These are phyloP conservation scores for Coemansia asiatica DNA, from an alignment of 192 early-diverging fungal species.

Conservation along the genomic window DNA sequence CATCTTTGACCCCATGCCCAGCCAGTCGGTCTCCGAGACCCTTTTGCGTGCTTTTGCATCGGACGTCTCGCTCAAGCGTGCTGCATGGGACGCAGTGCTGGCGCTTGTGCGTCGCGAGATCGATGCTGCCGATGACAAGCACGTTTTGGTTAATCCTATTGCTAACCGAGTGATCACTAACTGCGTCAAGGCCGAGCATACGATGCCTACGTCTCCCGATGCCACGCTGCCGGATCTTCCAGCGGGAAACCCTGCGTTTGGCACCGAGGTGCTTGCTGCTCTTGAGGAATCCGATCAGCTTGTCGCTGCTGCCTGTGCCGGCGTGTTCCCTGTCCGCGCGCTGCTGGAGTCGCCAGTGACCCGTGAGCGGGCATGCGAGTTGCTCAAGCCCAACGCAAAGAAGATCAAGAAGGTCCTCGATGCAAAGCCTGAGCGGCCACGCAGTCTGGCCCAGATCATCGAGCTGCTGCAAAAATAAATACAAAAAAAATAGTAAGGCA, in stretches of 20 bases:
- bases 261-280: slow-evolving; percentile 27
- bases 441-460: slow-evolving; percentile 27
- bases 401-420: slow-evolving; percentile 16
- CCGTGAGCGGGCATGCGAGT: slow-evolving; percentile 14
- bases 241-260: slow-evolving; percentile 31
- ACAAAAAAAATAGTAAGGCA: too few species aligned
- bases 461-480: slow-evolving; percentile 4
- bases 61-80: slow-evolving; percentile 26
- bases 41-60: slow-evolving; percentile 59
- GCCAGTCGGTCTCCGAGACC: slow-evolving; percentile 71
- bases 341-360: slow-evolving; percentile 51
- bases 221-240: slow-evolving; percentile 17
- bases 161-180: slow-evolving; percentile 45
- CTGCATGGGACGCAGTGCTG: slow-evolving; percentile 32
- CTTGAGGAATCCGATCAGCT: slow-evolving; percentile 23
- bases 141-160: slow-evolving; percentile 38
- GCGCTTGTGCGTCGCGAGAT: slow-evolving; percentile 18
- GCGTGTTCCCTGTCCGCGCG: slow-evolving; percentile 51
- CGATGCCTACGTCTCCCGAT: slow-evolving; percentile 15
- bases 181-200: slow-evolving; percentile 45
- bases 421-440: slow-evolving; percentile 14
- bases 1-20: slow-evolving; percentile 65
- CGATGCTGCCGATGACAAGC: slow-evolving; percentile 8
- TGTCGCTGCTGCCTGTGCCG: slow-evolving; percentile 28
- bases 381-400: slow-evolving; percentile 18